Conservation (phyloP, 2,329 filamentous ascomycete genomes). For the Aspergillus fructus region DNA sequence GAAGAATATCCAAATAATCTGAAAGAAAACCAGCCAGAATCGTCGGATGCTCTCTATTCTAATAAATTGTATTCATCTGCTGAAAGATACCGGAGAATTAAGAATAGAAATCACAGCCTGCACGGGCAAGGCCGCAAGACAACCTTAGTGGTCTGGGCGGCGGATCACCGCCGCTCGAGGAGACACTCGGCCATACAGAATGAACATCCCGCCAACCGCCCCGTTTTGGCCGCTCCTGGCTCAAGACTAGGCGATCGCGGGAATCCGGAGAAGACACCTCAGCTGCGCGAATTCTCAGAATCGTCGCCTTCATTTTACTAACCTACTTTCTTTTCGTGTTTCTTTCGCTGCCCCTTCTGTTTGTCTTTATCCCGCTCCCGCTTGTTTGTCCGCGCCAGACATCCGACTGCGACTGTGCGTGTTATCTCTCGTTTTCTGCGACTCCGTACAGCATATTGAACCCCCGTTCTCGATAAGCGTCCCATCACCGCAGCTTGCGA, state of each 20-base stretch:
- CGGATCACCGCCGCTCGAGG: neutral
- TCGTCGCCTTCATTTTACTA: neutral
- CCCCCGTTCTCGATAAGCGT: neutral
- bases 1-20: too few species aligned
- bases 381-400: neutral
- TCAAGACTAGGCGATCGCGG: conserved; percentile 1
- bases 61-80: too few species aligned
- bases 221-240: conserved; percentile 7
- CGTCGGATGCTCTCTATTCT: too few species aligned
- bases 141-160: neutral
- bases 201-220: conserved; percentile 5
- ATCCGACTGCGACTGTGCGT: neutral
- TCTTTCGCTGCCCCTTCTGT: neutral
- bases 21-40: too few species aligned
- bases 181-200: conserved; percentile 6
- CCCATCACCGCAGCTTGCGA: conserved; percentile 29
- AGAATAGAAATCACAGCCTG: neutral
- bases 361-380: neutral
- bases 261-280: conserved; percentile 13
- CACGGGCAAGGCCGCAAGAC: neutral
- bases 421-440: neutral
- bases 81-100: neutral
- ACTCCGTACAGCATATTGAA: conserved; percentile 7
- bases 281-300: neutral
- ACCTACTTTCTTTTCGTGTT: conserved; percentile 7